Base-by-base conservation (phyloP, 1,284 basidiomycete genomes). In the Tremellales sp. region DNA sequence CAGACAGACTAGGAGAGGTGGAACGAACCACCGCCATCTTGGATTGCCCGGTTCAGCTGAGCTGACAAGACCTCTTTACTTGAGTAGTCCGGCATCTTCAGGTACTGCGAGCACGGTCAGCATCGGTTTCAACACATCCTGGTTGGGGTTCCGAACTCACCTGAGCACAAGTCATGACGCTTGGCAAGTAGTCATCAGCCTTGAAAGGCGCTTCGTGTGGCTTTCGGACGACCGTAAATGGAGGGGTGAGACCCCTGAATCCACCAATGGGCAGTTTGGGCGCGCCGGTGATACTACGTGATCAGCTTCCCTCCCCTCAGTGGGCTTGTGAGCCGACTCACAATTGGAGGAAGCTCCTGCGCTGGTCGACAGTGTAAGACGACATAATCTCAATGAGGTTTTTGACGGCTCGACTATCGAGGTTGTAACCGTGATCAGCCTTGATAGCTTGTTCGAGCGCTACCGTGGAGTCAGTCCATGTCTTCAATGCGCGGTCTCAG, bases 131-230 rank as follows among this genome's bases (percentile, higher is more conserved):
- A 8, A 31, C 15, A 8, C 29, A 15, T 15, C 15, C 29, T 31
- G 29, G 29, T 8, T 8, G 29, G 15, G 29, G 15, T 8, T 8
- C 29, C 8, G 26, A 45, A 58, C 71, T 56, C 26, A 75, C 70
- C 74, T 97, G 96, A 58, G 94, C 93, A 70, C 94, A 98, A 10
- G 94, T 97, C 94, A 97, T 97, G 40, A 97, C 93, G 68, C 89
- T 93, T 0, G 94, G 94, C 35, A 98, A 78, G 70, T 96, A 96
- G 71, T 96, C 89, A 70, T 98, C 92, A 1, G 94, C 89, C 15
- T 83, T 83, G 57, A 91, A 79, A 8, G 89, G 87, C 3, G 87
- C 78, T 72, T 97, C 96, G 63, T 94, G 91, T 17, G 90, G 90
- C 72, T 98, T 97, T 61, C 93, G 86, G 40, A 99, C 94, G 11